Evolutionary conservation across 306 rosid genomes (phyloP), one percentile per base, ranked within the genome.

Genomic region (Lathyrus aphaca): DNA sequence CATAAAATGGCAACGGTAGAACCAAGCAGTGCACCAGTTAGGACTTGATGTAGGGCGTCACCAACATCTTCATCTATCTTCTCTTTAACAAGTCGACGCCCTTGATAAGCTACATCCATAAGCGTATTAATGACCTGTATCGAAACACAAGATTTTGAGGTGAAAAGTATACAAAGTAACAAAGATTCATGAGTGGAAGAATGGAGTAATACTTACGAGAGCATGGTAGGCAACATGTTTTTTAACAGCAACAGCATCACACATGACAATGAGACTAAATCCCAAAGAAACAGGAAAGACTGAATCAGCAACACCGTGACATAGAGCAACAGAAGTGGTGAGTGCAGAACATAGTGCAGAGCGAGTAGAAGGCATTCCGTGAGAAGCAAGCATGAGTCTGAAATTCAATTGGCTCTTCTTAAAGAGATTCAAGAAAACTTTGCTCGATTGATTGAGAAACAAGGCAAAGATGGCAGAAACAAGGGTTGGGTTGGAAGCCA

Each of bases 351-450:
- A 92, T 63, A 92, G 76, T 0, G 98, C 88, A 10, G 96, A 84
- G 69, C 86, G 96, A 12, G 98, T 89, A 15, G 96, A 92, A 16
- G 96, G 98, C 96, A 92, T 89, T 21, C 97, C 97, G 0, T 95
- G 95, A 3, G 89, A 87, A 2, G 89, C 82, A 77, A 16, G 86
- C 62, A 86, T 14, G 0, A 92, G 63, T 21, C 69, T 78, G 15
- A 78, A 82, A 66, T 82, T 78, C 98, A 96, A 90, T 74, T 81
- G 88, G 73, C 79, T 69, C 62, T 86, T 96, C 25, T 86, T 77
- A 38, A 83, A 83, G 85, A 89, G 87, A 70, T 86, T 87, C 79
- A 92, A 74, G 10, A 89, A 19, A 11, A 92, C 79, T 73, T 88
- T 92, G 43, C 48, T 68, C 10, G 85, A 90, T 39, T 93, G 97